These are phyloP conservation scores for Ceratobasidium sp. DNA, from an alignment of 1,284 basidiomycete species.

Conservation along the genomic window DNA sequence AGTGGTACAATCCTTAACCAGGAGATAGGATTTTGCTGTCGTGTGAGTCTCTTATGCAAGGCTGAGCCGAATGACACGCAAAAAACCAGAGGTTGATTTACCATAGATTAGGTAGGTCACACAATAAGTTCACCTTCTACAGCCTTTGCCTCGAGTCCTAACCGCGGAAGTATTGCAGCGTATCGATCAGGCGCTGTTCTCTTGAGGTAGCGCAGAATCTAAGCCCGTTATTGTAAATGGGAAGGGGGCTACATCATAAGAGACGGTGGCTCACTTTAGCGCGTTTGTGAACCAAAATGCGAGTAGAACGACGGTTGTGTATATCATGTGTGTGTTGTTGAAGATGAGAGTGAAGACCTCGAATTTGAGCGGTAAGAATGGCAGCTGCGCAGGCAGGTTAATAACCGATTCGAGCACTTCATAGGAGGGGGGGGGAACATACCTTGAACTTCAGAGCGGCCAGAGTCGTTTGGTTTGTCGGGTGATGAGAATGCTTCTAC, in stretches of 20 bases:
- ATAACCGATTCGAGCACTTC: neutral
- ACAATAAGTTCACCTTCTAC: slow-evolving; percentile 35
- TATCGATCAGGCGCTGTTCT: slow-evolving; percentile 23
- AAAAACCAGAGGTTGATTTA: neutral
- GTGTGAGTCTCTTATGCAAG: too few species aligned
- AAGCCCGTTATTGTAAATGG: neutral
- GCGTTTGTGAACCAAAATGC: slow-evolving; percentile 41
- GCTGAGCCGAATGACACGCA: too few species aligned
- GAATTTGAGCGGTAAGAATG: slow-evolving; percentile 36
- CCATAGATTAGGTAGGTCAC: neutral
- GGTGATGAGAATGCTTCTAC: slow-evolving; percentile 39
- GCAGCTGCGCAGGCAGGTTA: slow-evolving; percentile 7
- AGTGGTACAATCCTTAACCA: too few species aligned
- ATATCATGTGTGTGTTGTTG: slow-evolving; percentile 38
- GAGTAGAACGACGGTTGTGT: slow-evolving; percentile 42
- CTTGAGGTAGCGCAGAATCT: slow-evolving; percentile 37
- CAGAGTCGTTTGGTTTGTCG: slow-evolving; percentile 39
- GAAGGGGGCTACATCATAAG: too few species aligned
- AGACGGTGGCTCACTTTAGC: slow-evolving; percentile 16
- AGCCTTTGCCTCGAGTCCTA: slow-evolving; percentile 38
- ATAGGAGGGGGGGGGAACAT: neutral
- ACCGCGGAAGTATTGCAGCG: slow-evolving; percentile 24
- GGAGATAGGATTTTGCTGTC: too few species aligned
- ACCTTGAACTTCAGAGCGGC: slow-evolving; percentile 43
- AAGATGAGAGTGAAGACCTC: slow-evolving; percentile 26